phyloP scores from a whole-genome alignment of 2,329 filamentous ascomycete genomes.

The Dactylella cylindrospora region DNA sequence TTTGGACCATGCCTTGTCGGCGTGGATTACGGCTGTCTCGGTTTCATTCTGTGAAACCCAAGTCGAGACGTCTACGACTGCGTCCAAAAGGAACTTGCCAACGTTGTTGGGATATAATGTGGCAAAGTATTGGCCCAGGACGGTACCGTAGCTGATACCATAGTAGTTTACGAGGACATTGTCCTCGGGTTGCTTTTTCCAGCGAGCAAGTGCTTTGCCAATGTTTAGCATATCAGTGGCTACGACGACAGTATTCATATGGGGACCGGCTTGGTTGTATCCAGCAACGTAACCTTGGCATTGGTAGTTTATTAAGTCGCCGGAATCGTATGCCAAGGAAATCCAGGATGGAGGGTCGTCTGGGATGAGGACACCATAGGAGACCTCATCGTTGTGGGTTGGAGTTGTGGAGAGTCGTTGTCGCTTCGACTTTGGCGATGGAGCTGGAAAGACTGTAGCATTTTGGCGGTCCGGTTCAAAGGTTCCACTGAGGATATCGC shows the following conservation, averaged over 20 bases:
- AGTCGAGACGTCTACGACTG: constrained; percentile 17
- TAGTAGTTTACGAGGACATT: constrained; percentile 20
- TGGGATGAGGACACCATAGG: constrained; percentile 11
- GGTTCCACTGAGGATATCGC: constrained; percentile 1
- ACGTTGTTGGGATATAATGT: constrained; percentile 30
- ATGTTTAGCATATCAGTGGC: constrained; percentile 37
- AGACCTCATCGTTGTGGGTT: constrained; percentile 3
- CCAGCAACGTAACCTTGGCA: constrained; percentile 10
- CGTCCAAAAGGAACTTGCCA: constrained; percentile 29
- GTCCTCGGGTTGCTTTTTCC: constrained; percentile 18
- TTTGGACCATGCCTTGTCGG: constrained; percentile 28
- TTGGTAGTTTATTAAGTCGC: neutral
- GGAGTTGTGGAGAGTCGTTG: neutral
- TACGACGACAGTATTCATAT: constrained; percentile 37
- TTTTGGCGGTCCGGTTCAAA: constrained; percentile 29
- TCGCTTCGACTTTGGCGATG: constrained; percentile 6
- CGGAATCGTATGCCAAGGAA: neutral
- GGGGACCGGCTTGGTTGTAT: constrained; percentile 27
- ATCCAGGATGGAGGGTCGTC: constrained; percentile 20
- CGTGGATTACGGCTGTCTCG: constrained; percentile 6
- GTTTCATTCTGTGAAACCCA: constrained; percentile 10
- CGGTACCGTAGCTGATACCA: constrained; percentile 33
- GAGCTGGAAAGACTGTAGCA: constrained; percentile 1
- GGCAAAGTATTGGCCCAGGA: constrained; percentile 38
- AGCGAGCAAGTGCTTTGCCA: constrained; percentile 28